Evolutionary conservation across 2,329 filamentous ascomycete species (phyloP).

Genomic region (Claviceps fusiformis): DNA sequence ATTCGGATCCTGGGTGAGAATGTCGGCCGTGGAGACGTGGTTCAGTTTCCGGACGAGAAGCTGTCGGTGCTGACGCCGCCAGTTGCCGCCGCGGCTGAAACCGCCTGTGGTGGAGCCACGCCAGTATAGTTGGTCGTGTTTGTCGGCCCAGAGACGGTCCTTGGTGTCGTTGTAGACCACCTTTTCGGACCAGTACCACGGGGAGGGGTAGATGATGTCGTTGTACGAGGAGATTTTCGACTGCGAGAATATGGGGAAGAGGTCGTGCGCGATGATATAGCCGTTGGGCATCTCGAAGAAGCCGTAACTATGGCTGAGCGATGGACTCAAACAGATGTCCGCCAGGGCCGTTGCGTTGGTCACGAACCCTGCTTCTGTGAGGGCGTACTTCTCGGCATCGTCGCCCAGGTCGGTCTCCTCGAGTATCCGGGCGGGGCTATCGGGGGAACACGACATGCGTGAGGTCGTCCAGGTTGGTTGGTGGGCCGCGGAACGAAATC

Average conservation of each 20-base stretch:
- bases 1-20: slow-evolving; percentile 63
- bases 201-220: slow-evolving; percentile 87
- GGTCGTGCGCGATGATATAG: slow-evolving; percentile 64
- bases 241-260: slow-evolving; percentile 90
- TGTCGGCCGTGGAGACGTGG: slow-evolving; percentile 72
- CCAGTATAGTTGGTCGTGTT: slow-evolving; percentile 76
- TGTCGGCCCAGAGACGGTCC: slow-evolving; percentile 56
- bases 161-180: slow-evolving; percentile 68
- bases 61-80: slow-evolving; percentile 86
- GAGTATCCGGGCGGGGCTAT: slow-evolving; percentile 60
- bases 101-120: slow-evolving; percentile 91
- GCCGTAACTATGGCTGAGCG: slow-evolving; percentile 62
- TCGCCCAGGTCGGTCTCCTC: slow-evolving; percentile 54
- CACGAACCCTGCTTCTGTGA: slow-evolving; percentile 69
- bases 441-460: slow-evolving; percentile 67
- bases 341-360: slow-evolving; percentile 81
- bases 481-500: slow-evolving; percentile 80
- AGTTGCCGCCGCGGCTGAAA: slow-evolving; percentile 78
- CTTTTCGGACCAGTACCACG: slow-evolving; percentile 91
- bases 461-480: slow-evolving; percentile 90
- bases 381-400: slow-evolving; percentile 52
- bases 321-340: slow-evolving; percentile 81
- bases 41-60: slow-evolving; percentile 52
- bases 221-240: slow-evolving; percentile 86
- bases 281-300: slow-evolving; percentile 93